A percentile compares a stretch with the other conserved stretches of the same genome.
Conservation (phyloP, 305 asterid genomes). For the Withania somnifera region DNA sequence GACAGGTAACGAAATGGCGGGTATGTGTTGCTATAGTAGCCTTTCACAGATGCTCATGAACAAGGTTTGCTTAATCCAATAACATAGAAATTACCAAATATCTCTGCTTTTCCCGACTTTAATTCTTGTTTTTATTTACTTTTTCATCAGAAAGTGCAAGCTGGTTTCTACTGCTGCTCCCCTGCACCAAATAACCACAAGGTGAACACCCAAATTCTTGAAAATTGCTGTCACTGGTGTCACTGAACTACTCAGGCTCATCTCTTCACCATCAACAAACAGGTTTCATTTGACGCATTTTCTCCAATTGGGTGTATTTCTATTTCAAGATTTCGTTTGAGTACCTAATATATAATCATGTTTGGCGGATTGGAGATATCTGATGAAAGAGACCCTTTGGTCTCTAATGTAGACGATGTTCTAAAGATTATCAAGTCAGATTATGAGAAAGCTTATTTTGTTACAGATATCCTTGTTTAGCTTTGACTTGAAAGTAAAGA, state of each 20-base stretch:
- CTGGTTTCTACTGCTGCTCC: conserved; percentile 39
- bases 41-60: background rate
- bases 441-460: conserved; percentile 67
- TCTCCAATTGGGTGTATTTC: background rate
- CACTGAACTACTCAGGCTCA: conserved; percentile 51
- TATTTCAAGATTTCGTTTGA: background rate
- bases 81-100: too few species aligned
- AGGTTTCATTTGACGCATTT: conserved; percentile 13
- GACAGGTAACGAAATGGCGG: conserved; percentile 12
- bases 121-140: background rate
- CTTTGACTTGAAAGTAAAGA: too few species aligned
- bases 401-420: conserved; percentile 41
- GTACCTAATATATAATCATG: background rate
- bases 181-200: conserved; percentile 17
- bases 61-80: background rate
- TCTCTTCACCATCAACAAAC: conserved; percentile 21
- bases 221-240: conserved; percentile 48
- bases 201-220: conserved; percentile 44
- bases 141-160: conserved; percentile 10
- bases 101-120: too few species aligned
- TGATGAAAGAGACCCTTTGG: conserved; percentile 22
- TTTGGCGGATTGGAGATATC: conserved; percentile 27
- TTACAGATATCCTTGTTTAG: conserved; percentile 39
- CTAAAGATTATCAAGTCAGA: conserved; percentile 50
- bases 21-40: conserved; percentile 3